Evolutionary conservation across 768 basidiomycete species (phyloP).

Genomic region (Collybiopsis confluens): DNA sequence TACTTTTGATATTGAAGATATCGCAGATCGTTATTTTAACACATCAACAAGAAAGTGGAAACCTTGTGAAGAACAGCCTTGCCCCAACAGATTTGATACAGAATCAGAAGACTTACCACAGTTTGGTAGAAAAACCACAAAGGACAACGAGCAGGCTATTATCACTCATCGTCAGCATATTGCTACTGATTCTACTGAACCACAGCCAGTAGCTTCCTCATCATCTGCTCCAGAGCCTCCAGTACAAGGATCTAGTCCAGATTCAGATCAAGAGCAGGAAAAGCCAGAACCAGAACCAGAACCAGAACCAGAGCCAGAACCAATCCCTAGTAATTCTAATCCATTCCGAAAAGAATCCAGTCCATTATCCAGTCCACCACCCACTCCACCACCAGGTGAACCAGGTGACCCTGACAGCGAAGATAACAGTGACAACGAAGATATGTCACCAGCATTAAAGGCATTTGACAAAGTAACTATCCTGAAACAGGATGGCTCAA

Average conservation of each 20-base stretch:
- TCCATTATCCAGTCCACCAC: neutral
- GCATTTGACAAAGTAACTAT: neutral
- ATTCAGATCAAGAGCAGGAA: neutral
- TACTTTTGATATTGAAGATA: too few species aligned
- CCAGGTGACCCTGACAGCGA: too few species aligned
- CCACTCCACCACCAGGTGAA: neutral
- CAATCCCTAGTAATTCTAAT: too few species aligned
- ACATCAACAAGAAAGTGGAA: too few species aligned
- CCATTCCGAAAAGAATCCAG: neutral
- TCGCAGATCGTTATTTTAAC: too few species aligned
- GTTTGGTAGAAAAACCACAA: neutral
- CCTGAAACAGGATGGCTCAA: neutral
- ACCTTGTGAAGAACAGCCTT: too few species aligned
- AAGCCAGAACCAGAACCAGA: neutral
- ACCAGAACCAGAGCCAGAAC: too few species aligned
- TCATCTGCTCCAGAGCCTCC: neutral
- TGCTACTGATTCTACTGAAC: neutral
- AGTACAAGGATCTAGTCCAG: neutral
- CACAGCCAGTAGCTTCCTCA: neutral
- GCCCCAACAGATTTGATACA: too few species aligned
- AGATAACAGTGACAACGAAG: neutral
- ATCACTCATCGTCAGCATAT: neutral
- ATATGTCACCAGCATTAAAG: neutral
- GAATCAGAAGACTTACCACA: neutral
- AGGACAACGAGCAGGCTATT: neutral